Conservation (phyloP, 805 yeast species). For the Metschnikowia picachoensis region DNA sequence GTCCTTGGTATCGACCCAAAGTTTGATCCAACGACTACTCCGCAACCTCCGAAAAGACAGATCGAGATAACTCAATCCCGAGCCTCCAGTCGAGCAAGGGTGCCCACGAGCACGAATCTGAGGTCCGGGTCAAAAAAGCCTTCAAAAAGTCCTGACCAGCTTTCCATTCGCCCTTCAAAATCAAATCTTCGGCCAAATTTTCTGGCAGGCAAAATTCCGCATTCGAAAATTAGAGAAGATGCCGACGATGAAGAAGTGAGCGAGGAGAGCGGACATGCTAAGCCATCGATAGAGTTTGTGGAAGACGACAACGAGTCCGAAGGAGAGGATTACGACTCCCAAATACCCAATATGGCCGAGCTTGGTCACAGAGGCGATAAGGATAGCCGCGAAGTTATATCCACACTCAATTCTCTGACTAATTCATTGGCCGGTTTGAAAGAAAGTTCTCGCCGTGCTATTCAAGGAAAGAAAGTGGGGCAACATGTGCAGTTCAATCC, state of each 20-base stretch:
- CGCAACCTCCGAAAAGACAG: neutral
- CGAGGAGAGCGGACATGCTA: constrained; percentile 19
- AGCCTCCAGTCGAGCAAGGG: neutral
- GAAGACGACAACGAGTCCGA: constrained; percentile 36
- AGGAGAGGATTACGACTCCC: constrained; percentile 17
- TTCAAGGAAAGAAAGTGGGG: constrained; percentile 1
- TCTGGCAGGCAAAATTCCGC: constrained; percentile 69
- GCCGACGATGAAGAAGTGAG: constrained; percentile 47
- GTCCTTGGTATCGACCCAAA: neutral
- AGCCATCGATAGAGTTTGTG: constrained; percentile 60
- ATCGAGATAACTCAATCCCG: neutral
- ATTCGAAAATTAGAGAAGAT: constrained; percentile 61
- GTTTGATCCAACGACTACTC: neutral
- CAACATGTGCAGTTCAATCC: constrained; percentile 8
- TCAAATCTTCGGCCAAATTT: constrained; percentile 55
- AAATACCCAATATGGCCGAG: constrained; percentile 9
- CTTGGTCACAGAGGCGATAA: neutral
- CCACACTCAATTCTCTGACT: neutral
- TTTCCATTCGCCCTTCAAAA: constrained; percentile 32
- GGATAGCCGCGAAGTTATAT: neutral
- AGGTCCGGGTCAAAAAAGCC: constrained; percentile 2
- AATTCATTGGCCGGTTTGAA: constrained; percentile 6
- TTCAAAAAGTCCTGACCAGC: constrained; percentile 20
- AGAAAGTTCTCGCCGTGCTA: constrained; percentile 1
- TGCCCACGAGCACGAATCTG: neutral